These are phyloP conservation scores for Rosa chinensis DNA, from an alignment of 306 rosid genomes.

Conservation along the genomic window DNA sequence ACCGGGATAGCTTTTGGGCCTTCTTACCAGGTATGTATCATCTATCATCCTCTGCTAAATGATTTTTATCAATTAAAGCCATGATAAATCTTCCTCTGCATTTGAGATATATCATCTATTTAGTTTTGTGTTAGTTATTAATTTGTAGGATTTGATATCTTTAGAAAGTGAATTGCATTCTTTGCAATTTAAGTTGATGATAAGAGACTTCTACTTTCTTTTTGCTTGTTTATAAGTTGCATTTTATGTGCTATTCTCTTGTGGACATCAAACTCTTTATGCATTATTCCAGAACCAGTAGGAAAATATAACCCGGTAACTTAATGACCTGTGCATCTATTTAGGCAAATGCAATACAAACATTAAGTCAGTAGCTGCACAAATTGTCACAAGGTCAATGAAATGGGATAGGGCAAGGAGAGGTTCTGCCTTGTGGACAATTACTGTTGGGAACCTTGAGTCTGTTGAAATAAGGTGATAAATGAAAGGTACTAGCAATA, in stretches of 20 bases:
- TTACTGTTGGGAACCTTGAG: neutral
- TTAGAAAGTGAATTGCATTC: neutral
- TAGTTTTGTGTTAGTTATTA: neutral
- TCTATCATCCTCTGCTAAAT: neutral
- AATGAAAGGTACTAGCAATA: neutral
- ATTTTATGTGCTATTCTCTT: neutral
- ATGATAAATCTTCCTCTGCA: neutral
- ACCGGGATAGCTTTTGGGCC: conserved; percentile 96
- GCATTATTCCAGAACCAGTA: neutral
- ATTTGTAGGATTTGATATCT: neutral
- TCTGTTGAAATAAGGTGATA: neutral
- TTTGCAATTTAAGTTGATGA: neutral
- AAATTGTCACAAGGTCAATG: neutral
- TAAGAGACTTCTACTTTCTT: neutral
- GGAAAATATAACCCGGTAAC: neutral
- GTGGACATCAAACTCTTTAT: neutral
- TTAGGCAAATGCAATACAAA: neutral
- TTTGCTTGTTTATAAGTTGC: neutral
- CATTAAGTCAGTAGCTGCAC: neutral
- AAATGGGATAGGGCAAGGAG: neutral
- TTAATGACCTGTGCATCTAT: neutral
- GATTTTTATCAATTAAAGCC: neutral
- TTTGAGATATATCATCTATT: neutral
- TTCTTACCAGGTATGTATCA: conserved; percentile 64
- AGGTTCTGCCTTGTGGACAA: neutral